A percentile compares a stretch with the other conserved stretches of the same genome.
These are phyloP conservation scores for Skeletonema tropicum DNA, from an alignment of 108 stramenopile genomes.

Conservation along the genomic window DNA sequence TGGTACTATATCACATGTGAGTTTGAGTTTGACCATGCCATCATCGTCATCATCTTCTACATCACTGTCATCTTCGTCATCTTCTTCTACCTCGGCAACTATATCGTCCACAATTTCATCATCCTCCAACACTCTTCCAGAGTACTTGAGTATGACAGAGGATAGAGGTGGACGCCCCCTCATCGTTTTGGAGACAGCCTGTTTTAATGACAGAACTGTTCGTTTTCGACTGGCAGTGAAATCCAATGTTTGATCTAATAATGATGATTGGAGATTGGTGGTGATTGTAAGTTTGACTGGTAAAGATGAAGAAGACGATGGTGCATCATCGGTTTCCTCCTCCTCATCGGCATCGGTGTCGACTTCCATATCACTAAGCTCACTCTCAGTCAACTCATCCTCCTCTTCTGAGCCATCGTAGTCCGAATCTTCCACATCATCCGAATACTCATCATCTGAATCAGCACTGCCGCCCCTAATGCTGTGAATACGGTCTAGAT, in stretches of 20 bases:
- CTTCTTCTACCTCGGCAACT: conserved; percentile 49
- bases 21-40: conserved; percentile 27
- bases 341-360: conserved; percentile 22
- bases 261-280: conserved; percentile 53
- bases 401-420: conserved; percentile 1
- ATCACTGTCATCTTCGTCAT: conserved; percentile 65
- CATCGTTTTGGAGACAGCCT: conserved; percentile 62
- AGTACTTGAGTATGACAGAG: conserved; percentile 47
- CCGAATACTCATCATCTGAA: neutral
- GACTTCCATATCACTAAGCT: conserved; percentile 22
- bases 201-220: conserved; percentile 58
- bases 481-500: neutral
- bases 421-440: neutral
- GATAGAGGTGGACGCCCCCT: conserved; percentile 64
- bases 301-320: conserved; percentile 7
- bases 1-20: conserved; percentile 72
- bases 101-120: conserved; percentile 70
- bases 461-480: neutral
- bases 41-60: conserved; percentile 61
- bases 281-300: conserved; percentile 63
- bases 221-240: conserved; percentile 62
- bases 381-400: conserved; percentile 16
- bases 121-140: conserved; percentile 58
- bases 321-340: conserved; percentile 20
- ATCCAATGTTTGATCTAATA: conserved; percentile 71